phyloP scores from a whole-genome alignment of 257 asterid species.

The Mentha longifolia region DNA sequence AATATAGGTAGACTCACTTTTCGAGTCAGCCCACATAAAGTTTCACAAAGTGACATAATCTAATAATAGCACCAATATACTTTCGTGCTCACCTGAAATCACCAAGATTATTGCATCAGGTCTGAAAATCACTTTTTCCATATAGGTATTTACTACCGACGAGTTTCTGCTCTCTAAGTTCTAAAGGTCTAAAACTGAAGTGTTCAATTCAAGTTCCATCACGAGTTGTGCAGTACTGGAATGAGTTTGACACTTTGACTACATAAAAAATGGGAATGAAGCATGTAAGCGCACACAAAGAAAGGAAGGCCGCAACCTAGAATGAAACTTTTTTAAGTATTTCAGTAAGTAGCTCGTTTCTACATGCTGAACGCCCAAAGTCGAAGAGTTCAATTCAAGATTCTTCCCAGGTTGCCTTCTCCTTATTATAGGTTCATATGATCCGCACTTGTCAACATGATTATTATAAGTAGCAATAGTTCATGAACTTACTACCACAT shows the following conservation, averaged over 20 bases:
- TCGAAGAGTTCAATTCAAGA: background rate
- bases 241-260: background rate
- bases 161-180: background rate
- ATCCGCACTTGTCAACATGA: background rate
- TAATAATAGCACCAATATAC: conserved; percentile 15
- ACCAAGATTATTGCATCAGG: conserved; percentile 6
- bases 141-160: background rate
- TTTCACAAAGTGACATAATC: conserved; percentile 8
- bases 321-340: background rate
- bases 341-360: background rate
- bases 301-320: conserved; percentile 10
- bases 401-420: background rate
- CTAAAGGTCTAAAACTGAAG: background rate
- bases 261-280: background rate
- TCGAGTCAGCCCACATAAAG: background rate
- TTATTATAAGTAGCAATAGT: background rate
- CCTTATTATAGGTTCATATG: background rate
- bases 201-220: background rate
- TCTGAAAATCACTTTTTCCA: background rate
- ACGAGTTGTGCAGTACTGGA: background rate
- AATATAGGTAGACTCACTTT: background rate
- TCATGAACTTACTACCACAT: background rate
- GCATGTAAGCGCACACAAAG: background rate
- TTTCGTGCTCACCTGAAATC: conserved; percentile 13
- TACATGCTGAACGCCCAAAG: background rate